Percentiles rank a stretch among this genome's conserved stretches.
Conservation (phyloP, 129 eudicot genomes). For the Daucus carota region DH1_v3.0 NC_030385.2:8511501-8512000, state of each 20-base stretch:
- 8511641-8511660: neutral
- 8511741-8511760: neutral
- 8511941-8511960: constrained; percentile 94
- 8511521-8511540: neutral
- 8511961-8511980: constrained; percentile 58
- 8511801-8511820: neutral
- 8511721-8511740: neutral
- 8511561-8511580: neutral
- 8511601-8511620: neutral
- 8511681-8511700: neutral
- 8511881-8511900: constrained; percentile 94
- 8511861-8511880: constrained; percentile 84
- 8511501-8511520: neutral
- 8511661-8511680: neutral
- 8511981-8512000: neutral
- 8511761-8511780: neutral
- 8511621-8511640: neutral
- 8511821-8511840: constrained; percentile 64
- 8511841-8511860: constrained; percentile 73
- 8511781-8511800: neutral
- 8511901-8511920: constrained; percentile 80
- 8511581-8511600: neutral
- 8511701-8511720: neutral
- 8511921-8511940: constrained; percentile 92
- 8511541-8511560: neutral